phyloP scores from a whole-genome alignment of 2,329 filamentous ascomycete species.

The Chaetomiaceae sp. region DNA sequence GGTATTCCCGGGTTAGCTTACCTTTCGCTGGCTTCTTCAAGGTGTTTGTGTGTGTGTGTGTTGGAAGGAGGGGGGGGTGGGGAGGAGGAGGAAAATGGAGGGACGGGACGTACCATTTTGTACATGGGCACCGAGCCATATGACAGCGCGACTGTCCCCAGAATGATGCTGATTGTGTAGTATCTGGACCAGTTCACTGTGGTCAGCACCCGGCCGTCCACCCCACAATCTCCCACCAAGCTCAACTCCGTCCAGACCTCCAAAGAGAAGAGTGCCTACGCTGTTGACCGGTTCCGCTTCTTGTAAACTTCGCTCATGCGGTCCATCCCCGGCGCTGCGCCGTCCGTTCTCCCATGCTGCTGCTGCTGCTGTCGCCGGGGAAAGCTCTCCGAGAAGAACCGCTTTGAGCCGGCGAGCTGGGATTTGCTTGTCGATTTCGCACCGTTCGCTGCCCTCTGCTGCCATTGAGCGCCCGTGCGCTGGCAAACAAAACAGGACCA shows the following conservation, averaged over 20 bases:
- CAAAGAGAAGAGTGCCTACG: conserved; percentile 44
- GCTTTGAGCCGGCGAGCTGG: not conserved
- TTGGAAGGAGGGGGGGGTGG: not conserved
- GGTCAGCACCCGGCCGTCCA: conserved; percentile 19
- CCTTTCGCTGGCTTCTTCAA: no score
- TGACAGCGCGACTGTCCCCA: conserved; percentile 73
- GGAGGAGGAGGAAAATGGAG: not conserved
- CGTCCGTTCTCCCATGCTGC: conserved; percentile 12
- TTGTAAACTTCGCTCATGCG: conserved; percentile 60
- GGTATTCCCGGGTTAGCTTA: no score
- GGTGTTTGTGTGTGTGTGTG: no score
- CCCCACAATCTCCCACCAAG: conserved; percentile 3
- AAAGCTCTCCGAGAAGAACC: conserved; percentile 19
- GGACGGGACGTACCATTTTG: conserved; percentile 63
- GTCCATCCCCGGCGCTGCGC: conserved; percentile 53
- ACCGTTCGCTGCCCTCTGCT: not conserved
- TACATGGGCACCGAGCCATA: conserved; percentile 84
- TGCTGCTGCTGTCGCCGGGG: conserved; percentile 26
- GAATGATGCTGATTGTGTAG: conserved; percentile 71
- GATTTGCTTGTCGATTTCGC: not conserved
- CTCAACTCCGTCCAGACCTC: not conserved
- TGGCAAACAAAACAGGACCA: conserved; percentile 22
- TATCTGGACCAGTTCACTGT: conserved; percentile 44
- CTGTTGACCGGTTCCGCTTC: conserved; percentile 62
- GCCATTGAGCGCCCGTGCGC: conserved; percentile 15